Conservation (phyloP, 2,329 filamentous ascomycete genomes). For the Furcasterigmium furcatum region DNA sequence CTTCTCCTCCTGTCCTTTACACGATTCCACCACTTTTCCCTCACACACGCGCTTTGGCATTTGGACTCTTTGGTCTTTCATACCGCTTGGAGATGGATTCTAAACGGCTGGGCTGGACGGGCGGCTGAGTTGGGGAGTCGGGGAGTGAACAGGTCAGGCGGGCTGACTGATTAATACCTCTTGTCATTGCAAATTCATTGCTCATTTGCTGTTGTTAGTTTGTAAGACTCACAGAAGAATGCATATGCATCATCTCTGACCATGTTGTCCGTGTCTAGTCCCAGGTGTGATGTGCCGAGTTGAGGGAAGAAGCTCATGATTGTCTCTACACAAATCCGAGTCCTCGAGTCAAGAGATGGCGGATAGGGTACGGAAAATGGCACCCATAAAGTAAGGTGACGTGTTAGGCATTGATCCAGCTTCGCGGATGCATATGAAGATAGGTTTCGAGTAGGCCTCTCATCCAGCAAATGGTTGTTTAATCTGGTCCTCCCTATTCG, state of each 20-base stretch:
- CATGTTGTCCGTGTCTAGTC: too few species aligned
- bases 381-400: too few species aligned
- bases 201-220: neutral
- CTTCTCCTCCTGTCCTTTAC: slow-evolving; percentile 2
- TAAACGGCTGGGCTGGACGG: slow-evolving; percentile 10
- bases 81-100: slow-evolving; percentile 9
- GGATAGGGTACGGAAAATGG: too few species aligned
- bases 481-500: too few species aligned
- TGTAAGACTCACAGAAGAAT: neutral
- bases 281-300: too few species aligned
- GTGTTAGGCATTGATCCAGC: too few species aligned
- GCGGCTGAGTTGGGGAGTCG: slow-evolving; percentile 16
- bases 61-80: slow-evolving; percentile 4
- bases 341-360: too few species aligned
- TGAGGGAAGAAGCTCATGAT: too few species aligned
- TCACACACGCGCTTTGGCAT: slow-evolving; percentile 4
- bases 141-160: slow-evolving; percentile 13
- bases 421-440: too few species aligned
- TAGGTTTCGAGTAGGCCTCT: too few species aligned
- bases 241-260: neutral
- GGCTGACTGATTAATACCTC: slow-evolving; percentile 7
- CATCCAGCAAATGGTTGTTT: too few species aligned
- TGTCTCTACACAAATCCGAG: too few species aligned
- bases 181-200: slow-evolving; percentile 1
- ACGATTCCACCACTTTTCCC: slow-evolving; percentile 1